These are phyloP conservation scores for Talinum fruticosum DNA, from an alignment of 148 eudicot species.

Conservation along the genomic window DNA sequence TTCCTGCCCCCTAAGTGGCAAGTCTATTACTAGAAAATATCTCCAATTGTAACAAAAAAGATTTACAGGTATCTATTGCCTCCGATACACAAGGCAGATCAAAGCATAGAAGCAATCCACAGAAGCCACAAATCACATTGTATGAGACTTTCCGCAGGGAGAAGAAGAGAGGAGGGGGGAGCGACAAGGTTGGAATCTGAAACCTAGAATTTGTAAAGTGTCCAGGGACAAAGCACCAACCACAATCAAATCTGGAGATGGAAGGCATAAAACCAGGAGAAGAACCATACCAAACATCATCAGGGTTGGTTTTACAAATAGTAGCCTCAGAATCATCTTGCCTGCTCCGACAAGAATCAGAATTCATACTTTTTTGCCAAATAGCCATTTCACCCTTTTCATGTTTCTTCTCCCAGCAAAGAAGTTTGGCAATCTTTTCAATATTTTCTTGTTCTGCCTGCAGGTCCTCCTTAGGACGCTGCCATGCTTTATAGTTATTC, in stretches of 20 bases:
- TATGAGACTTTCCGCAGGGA: neutral
- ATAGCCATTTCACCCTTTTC: constrained; percentile 85
- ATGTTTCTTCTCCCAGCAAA: constrained; percentile 86
- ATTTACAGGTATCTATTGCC: neutral
- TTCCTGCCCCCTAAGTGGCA: neutral
- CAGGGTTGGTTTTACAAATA: constrained; percentile 56
- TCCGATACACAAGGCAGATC: neutral
- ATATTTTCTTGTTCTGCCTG: constrained; percentile 80
- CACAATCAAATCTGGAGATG: neutral
- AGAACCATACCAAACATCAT: constrained; percentile 74
- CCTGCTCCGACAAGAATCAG: constrained; percentile 55
- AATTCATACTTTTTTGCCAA: constrained; percentile 69
- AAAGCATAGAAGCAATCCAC: neutral
- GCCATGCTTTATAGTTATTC: constrained; percentile 69
- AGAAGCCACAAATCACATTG: neutral
- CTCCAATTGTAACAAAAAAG: neutral
- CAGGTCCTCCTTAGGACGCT: constrained; percentile 75
- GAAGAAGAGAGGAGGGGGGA: neutral
- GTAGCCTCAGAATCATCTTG: constrained; percentile 52
- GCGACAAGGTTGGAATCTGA: neutral
- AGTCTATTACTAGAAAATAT: neutral
- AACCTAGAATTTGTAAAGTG: neutral
- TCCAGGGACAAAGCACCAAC: neutral
- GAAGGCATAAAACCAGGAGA: neutral
- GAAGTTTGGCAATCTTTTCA: constrained; percentile 76